phyloP scores from a whole-genome alignment of 805 yeast genomes.

The Kockiozyma suomiensis region DNA sequence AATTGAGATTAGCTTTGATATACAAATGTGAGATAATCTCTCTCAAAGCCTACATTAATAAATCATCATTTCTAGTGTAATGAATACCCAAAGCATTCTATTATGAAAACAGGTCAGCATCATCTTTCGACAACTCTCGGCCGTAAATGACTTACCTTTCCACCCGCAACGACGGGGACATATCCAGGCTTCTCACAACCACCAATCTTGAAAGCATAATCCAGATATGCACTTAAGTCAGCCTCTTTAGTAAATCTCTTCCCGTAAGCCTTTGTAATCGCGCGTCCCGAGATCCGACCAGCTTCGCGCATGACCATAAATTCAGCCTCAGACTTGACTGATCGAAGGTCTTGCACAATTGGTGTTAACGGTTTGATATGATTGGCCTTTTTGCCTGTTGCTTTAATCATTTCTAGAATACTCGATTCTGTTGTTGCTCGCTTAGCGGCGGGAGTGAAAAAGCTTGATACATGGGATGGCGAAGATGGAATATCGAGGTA shows the following conservation, averaged over 20 bases:
- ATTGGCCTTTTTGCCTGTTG: conserved; percentile 1
- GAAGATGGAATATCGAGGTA: conserved; percentile 52
- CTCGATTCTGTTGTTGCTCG: conserved; percentile 17
- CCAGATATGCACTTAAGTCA: conserved; percentile 76
- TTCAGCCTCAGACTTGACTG: conserved; percentile 76
- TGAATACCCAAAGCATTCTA: conserved; percentile 85
- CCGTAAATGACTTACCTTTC: conserved; percentile 45
- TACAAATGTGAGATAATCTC: not conserved
- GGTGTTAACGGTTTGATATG: conserved; percentile 46
- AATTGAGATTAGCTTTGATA: not conserved
- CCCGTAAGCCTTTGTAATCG: conserved; percentile 80
- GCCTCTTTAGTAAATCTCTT: conserved; percentile 69
- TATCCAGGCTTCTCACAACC: conserved; percentile 92
- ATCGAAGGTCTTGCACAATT: conserved; percentile 55
- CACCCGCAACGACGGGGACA: conserved; percentile 95
- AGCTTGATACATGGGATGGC: conserved; percentile 9
- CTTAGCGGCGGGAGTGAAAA: conserved; percentile 14
- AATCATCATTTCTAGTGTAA: conserved; percentile 88
- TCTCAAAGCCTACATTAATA: conserved; percentile 45
- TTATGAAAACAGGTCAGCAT: not conserved
- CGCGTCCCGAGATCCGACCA: conserved; percentile 78
- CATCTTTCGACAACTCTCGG: not conserved
- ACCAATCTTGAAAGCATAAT: conserved; percentile 76
- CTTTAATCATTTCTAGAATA: conserved; percentile 18
- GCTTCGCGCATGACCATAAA: conserved; percentile 78